These are phyloP conservation scores for Populus simonii DNA, from an alignment of 345 rosid genomes.

Conservation along the genomic window DNA sequence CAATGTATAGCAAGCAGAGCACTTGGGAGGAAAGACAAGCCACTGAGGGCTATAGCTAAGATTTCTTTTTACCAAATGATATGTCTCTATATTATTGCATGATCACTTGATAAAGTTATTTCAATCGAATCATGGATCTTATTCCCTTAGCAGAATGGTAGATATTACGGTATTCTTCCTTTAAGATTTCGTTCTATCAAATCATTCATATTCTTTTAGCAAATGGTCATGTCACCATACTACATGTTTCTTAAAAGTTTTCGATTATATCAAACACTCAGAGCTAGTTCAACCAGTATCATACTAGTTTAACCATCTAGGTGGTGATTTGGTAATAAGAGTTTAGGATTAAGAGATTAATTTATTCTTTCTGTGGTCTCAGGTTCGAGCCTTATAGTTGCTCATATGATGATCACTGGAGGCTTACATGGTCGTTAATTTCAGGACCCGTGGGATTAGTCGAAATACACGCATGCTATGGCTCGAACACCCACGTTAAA, in stretches of 20 bases:
- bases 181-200: not conserved
- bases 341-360: no score
- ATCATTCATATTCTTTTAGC: not conserved
- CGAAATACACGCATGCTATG: no score
- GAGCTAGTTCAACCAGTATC: not conserved
- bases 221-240: slow-evolving; percentile 1
- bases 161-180: not conserved
- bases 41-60: not conserved
- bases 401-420: no score
- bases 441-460: no score
- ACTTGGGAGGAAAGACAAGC: not conserved
- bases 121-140: not conserved
- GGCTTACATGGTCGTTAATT: no score
- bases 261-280: not conserved
- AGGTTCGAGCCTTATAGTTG: no score
- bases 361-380: no score
- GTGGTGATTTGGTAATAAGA: no score
- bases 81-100: not conserved
- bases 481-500: no score
- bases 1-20: not conserved
- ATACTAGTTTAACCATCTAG: no score
- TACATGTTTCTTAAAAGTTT: not conserved
- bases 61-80: not conserved
- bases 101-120: not conserved
- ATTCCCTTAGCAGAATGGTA: not conserved